Percentiles rank a stretch among this genome's conserved stretches.
Conservation (phyloP, 2,329 filamentous ascomycete species). For the Arthrocladium fulminans region DNA sequence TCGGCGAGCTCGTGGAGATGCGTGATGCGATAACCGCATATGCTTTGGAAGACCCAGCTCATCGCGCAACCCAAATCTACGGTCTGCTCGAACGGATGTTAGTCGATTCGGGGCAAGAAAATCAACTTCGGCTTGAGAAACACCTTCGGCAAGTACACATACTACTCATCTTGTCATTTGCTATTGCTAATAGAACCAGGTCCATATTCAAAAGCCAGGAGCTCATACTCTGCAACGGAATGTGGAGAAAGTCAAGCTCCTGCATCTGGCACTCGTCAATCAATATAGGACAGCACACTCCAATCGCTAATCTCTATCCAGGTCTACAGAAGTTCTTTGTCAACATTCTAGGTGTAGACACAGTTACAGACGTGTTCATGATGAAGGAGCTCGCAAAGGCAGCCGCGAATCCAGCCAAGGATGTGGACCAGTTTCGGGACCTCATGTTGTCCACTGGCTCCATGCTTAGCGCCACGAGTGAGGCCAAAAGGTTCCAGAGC, state of each 20-base stretch:
- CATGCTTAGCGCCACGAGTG: conserved; percentile 8
- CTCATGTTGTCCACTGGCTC: conserved; percentile 12
- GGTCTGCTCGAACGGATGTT: neutral
- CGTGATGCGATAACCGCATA: neutral
- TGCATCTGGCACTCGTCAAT: conserved; percentile 14
- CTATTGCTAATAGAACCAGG: neutral
- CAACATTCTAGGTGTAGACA: conserved; percentile 9
- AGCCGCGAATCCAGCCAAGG: conserved; percentile 8
- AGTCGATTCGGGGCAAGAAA: no score
- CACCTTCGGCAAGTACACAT: no score
- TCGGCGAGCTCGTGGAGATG: conserved; percentile 12
- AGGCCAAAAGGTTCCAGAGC: conserved; percentile 5
- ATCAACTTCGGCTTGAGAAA: no score
- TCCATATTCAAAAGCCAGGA: neutral
- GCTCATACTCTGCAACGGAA: neutral
- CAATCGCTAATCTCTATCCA: conserved; percentile 10
- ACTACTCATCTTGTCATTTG: neutral
- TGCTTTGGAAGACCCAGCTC: neutral
- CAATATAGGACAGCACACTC: conserved; percentile 9
- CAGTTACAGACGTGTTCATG: conserved; percentile 11
- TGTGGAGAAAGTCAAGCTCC: conserved; percentile 9
- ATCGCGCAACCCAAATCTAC: neutral
- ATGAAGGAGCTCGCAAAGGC: conserved; percentile 12
- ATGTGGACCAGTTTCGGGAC: conserved; percentile 5
- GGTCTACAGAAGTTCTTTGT: conserved; percentile 12